Evolutionary conservation across 2,329 filamentous ascomycete genomes (phyloP).

Genomic region (Tolypocladium amazonense): DNA sequence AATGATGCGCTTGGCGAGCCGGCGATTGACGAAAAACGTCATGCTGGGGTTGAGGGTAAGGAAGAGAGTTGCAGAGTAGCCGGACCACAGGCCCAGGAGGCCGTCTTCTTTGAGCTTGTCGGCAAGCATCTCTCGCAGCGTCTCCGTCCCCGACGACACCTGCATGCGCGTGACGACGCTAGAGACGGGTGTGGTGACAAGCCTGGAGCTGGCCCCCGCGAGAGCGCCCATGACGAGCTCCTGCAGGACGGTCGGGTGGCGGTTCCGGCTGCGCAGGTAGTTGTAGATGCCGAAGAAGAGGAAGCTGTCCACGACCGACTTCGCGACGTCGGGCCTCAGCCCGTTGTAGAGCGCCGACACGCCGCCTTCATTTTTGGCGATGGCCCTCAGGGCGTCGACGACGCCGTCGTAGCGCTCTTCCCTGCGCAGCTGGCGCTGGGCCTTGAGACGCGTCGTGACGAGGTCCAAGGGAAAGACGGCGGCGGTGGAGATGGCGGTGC

Average conservation of each 20-base stretch:
- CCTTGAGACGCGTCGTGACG: constrained; percentile 72
- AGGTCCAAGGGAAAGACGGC: constrained; percentile 73
- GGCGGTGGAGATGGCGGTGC: constrained; percentile 69
- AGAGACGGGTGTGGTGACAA: constrained; percentile 69
- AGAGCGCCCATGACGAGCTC: constrained; percentile 65
- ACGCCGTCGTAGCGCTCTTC: constrained; percentile 50
- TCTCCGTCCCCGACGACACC: constrained; percentile 41
- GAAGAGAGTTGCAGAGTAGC: constrained; percentile 71
- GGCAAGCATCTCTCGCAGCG: constrained; percentile 46
- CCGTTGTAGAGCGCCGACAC: constrained; percentile 59
- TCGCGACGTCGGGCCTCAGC: constrained; percentile 51
- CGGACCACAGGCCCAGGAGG: constrained; percentile 71
- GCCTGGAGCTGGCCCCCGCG: constrained; percentile 64
- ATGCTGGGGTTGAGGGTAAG: constrained; percentile 78
- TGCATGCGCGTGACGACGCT: constrained; percentile 79
- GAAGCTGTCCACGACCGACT: constrained; percentile 65
- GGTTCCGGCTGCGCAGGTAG: constrained; percentile 28
- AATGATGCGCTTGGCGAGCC: constrained; percentile 52
- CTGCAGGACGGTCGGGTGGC: constrained; percentile 49
- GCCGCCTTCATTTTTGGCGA: constrained; percentile 62
- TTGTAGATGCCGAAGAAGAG: constrained; percentile 81
- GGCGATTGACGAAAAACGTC: constrained; percentile 74
- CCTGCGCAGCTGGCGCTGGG: constrained; percentile 51
- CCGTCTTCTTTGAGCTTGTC: constrained; percentile 62
- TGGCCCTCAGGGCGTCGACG: constrained; percentile 58